phyloP scores from a whole-genome alignment of 306 rosid genomes.

The Calophaca sinica region DNA sequence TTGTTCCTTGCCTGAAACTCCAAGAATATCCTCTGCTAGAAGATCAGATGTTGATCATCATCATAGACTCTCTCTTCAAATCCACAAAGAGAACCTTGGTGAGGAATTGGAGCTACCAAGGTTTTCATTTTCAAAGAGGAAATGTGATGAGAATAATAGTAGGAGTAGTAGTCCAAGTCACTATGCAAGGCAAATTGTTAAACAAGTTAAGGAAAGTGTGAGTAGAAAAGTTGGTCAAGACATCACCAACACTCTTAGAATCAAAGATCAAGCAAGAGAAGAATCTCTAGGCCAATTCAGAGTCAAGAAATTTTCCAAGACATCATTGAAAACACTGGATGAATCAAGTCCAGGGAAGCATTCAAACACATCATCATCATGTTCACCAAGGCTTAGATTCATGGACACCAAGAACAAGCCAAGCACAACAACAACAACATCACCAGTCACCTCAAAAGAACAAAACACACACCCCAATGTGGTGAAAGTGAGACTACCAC shows the following conservation, averaged over 20 bases:
- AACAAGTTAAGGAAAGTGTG: constrained; percentile 74
- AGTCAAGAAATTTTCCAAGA: constrained; percentile 49
- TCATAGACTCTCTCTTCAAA: constrained; percentile 84
- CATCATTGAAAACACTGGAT: constrained; percentile 41
- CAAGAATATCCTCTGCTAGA: constrained; percentile 70
- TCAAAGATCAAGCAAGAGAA: constrained; percentile 45
- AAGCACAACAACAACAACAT: constrained; percentile 27
- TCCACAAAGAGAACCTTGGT: constrained; percentile 66
- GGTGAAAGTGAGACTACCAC: not conserved
- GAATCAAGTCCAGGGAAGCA: constrained; percentile 48
- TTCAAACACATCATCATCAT: constrained; percentile 46
- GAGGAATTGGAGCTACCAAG: constrained; percentile 62
- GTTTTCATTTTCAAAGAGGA: constrained; percentile 55
- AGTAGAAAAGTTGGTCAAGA: constrained; percentile 73
- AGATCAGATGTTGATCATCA: constrained; percentile 78
- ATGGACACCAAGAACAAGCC: constrained; percentile 61
- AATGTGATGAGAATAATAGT: constrained; percentile 49
- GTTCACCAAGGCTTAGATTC: constrained; percentile 59
- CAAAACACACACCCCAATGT: constrained; percentile 37
- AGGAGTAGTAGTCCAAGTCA: constrained; percentile 54
- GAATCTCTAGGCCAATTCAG: constrained; percentile 52
- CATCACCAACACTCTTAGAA: constrained; percentile 69
- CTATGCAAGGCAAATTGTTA: constrained; percentile 76
- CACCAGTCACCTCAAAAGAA: constrained; percentile 44
- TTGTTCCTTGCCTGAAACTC: constrained; percentile 78